These are phyloP conservation scores for Nicotiana benthamiana DNA, from an alignment of 257 asterid genomes.

Conservation along the genomic window DNA sequence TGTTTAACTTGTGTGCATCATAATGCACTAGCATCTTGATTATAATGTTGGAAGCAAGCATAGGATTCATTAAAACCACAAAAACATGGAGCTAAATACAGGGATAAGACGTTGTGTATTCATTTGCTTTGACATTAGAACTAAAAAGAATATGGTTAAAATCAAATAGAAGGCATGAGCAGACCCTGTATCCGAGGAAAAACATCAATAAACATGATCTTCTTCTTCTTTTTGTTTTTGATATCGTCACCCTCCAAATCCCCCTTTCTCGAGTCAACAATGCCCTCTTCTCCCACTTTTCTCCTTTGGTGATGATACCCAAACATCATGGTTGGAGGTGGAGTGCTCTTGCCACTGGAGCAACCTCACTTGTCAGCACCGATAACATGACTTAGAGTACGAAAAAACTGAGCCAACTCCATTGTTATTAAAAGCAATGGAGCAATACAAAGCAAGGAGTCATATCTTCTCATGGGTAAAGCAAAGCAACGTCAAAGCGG, in stretches of 20 bases:
- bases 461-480: not conserved
- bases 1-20: not conserved
- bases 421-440: not conserved
- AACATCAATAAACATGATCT: not conserved
- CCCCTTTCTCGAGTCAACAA: not conserved
- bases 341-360: not conserved
- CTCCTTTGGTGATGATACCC: not conserved
- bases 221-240: too few relatives aligned
- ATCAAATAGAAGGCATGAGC: not conserved
- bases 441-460: not conserved
- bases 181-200: not conserved
- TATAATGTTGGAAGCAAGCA: not conserved
- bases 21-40: not conserved
- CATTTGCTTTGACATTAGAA: not conserved
- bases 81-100: not conserved
- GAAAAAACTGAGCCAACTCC: not conserved
- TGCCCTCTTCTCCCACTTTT: not conserved
- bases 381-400: not conserved
- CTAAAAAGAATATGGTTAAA: not conserved
- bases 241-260: not conserved
- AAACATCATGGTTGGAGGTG: not conserved
- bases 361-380: not conserved
- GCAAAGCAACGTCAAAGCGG: not conserved
- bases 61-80: not conserved
- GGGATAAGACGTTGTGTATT: not conserved